Evolutionary conservation across 371 early-diverging fungal species (phyloP), one percentile per base, ranked within the genome.

Genomic region (Syncephalastrum sp.): DNA sequence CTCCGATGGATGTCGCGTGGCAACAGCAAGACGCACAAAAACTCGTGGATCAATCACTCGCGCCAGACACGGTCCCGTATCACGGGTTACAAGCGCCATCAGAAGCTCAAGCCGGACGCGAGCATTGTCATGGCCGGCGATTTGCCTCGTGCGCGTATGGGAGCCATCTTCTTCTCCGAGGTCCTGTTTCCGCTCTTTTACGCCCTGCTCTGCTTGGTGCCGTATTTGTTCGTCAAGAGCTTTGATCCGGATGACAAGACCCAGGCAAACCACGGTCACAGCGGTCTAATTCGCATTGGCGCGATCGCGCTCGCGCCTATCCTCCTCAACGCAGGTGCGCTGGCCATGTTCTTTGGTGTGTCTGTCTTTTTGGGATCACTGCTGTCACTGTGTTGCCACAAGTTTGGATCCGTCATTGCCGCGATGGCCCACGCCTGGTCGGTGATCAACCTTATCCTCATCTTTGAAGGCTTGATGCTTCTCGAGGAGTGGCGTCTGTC

Each of bases 11-110:
- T 93, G 56, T 91, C 91, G 15, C 81, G 86, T 1, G 91, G 92
- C 29, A 91, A 91, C 65, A 83, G 87, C 19, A 73, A 76, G 46
- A 71, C 90, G 0, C 87, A 91, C 64, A 71, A 73, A 57, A 85
- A 88, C 63, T 92, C 93, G 46, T 92, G 93, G 92, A 86, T 91
- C 53, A 76, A 83, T 46, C 85, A 92, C 66, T 87, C 87, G 58
- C 86, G 90, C 12, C 64, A 79, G 13, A 69, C 84, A 15, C 82
- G 91, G 10, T 89, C 89, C 19, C 82, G 88, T 15, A 86, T 90
- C 58, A 92, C 91, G 0, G 91, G 91, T 10, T 86, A 87, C 77
- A 91, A 91, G 67, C 85, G 91, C 8, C 60, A 65, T 24, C 51
- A 43, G 21, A 53, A 59, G 25, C 47, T 61, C 7, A 63, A 85